Conservation (phyloP, 345 rosid species). For the Aegle marmelos region DNA sequence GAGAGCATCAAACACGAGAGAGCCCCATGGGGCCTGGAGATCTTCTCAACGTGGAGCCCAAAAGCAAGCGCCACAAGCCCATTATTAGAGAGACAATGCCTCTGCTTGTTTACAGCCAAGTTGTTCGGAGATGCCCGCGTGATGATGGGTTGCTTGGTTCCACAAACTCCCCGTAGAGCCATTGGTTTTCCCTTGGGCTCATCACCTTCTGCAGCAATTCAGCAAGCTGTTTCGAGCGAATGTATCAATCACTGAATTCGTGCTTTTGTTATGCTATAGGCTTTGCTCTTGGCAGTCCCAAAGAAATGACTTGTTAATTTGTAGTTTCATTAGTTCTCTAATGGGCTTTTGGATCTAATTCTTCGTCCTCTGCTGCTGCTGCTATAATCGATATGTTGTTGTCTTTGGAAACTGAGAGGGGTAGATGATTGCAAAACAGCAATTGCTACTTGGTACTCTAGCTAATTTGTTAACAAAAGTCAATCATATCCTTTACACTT, state of each 20-base stretch:
- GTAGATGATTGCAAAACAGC: background rate
- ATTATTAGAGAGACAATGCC: slow-evolving; percentile 4
- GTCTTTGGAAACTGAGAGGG: background rate
- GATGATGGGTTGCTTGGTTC: slow-evolving; percentile 13
- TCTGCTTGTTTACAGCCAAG: slow-evolving; percentile 10
- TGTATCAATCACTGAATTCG: background rate
- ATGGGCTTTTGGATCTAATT: background rate
- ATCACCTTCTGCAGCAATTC: slow-evolving; percentile 38
- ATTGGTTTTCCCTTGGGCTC: slow-evolving; percentile 38
- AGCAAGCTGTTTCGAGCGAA: slow-evolving; percentile 11
- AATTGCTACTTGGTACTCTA: too few relatives aligned
- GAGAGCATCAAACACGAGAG: slow-evolving; percentile 28
- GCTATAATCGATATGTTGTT: background rate
- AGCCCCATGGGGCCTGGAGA: slow-evolving; percentile 49
- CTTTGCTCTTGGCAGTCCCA: background rate
- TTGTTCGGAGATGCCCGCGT: slow-evolving; percentile 12
- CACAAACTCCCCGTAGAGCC: slow-evolving; percentile 18
- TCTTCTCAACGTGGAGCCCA: slow-evolving; percentile 22
- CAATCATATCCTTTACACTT: background rate
- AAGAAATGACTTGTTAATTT: background rate
- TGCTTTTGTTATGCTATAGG: background rate
- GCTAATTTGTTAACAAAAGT: too few relatives aligned
- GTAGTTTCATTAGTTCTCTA: background rate
- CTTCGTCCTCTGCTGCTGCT: background rate
- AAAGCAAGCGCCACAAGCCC: slow-evolving; percentile 13